Conservation (phyloP, 192 early-diverging fungal species). For the Linnemannia zychae region DNA sequence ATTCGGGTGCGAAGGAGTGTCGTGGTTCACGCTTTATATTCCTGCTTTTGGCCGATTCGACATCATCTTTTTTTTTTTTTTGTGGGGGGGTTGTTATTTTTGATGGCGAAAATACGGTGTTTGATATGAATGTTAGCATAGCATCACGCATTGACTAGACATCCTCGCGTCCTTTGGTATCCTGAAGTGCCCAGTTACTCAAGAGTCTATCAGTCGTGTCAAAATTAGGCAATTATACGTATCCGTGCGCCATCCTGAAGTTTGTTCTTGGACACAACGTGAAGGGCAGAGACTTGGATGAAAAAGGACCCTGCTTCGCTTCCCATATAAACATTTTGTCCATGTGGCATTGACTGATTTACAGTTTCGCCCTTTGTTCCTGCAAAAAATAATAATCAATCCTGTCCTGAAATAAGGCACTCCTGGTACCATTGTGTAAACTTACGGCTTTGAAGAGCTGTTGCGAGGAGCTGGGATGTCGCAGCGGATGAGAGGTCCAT, state of each 20-base stretch:
- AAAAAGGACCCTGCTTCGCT: neutral
- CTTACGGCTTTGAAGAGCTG: constrained; percentile 77
- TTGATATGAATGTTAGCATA: constrained; percentile 54
- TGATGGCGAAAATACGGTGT: constrained; percentile 9
- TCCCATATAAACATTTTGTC: neutral
- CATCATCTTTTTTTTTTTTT: constrained; percentile 15
- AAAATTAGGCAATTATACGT: neutral
- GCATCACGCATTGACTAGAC: constrained; percentile 16
- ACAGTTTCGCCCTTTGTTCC: neutral
- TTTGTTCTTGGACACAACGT: neutral
- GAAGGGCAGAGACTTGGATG: neutral
- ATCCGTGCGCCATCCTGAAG: neutral
- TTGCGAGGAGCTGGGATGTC: constrained; percentile 86
- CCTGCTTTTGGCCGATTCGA: constrained; percentile 32
- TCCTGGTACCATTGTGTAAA: constrained; percentile 20
- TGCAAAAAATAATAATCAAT: neutral
- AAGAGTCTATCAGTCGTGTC: neutral
- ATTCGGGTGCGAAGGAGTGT: neutral
- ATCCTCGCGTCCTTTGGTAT: neutral
- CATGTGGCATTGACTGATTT: neutral
- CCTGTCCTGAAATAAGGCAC: neutral
- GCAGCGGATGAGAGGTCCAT: constrained; percentile 87
- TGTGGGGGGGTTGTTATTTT: no score
- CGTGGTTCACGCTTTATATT: constrained; percentile 5
- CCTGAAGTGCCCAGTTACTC: neutral